Base-by-base conservation (phyloP, 805 yeast species). In the Candida stauntonica region DNA sequence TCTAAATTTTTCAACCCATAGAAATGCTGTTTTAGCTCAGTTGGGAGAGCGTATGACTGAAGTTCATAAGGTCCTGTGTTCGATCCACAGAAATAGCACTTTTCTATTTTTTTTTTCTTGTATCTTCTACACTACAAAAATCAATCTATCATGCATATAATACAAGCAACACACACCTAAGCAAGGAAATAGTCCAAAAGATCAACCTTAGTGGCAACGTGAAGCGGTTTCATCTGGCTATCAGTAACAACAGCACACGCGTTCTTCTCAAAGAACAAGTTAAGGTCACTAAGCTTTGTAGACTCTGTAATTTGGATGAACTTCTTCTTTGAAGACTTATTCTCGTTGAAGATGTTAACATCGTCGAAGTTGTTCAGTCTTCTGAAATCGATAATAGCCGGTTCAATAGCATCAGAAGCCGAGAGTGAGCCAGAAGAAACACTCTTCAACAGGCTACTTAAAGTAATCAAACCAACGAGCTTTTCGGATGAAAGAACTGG, bases 121-220 rank as follows among this genome's bases (percentile, higher is more conserved):
- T 23, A 17, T 7, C 15, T 7, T n/a, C n/a, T n/a, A n/a, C n/a
- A n/a, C n/a, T n/a, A n/a, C n/a, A n/a, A n/a, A n/a, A n/a, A n/a
- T n/a, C n/a, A n/a, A n/a, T n/a, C n/a, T n/a, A n/a, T n/a, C n/a
- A 26, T 26, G 13, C 13, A 13, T 26, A 26, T 14, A 26, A 13
- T 12, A 14, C 16, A 26, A 26, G 7, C 16, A 26, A n/a, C n/a
- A n/a, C n/a, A n/a, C n/a, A n/a, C n/a, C n/a, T n/a, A n/a, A 7
- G 15, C 16, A 14, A 26, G n/a, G 26, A 67, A 58, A 48, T 65
- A 68, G 44, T 82, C 74, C 52, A 86, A 69, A 60, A 86, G 70
- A 62, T 86, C 95, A 56, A 86, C 91, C 70, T 86, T 86, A 44
- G 95, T 86, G 41, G 85, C 95, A 43, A 86, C 81, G 60, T 86